A percentile compares a stretch with the other conserved stretches of the same genome.
phyloP scores from a whole-genome alignment of 805 yeast genomes.

The Candida gorgasii region DNA sequence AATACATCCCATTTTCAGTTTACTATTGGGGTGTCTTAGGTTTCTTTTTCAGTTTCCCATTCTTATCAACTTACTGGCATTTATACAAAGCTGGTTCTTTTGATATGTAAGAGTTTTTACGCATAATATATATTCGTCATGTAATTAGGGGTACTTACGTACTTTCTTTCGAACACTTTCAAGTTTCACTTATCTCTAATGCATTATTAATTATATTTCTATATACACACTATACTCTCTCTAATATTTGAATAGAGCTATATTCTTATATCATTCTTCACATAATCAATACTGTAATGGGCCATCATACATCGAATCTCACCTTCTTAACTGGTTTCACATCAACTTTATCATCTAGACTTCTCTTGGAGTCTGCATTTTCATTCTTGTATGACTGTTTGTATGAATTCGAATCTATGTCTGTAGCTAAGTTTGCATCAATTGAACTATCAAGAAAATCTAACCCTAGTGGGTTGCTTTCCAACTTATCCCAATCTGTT shows the following conservation, averaged over 20 bases:
- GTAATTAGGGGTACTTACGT: too few species aligned
- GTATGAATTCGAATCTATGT: background rate
- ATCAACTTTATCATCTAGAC: background rate
- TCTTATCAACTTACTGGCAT: constrained; percentile 76
- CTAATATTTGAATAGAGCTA: too few species aligned
- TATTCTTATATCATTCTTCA: background rate
- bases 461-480: constrained; percentile 10
- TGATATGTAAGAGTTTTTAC: constrained; percentile 14
- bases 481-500: constrained; percentile 4
- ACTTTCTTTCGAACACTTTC: too few species aligned
- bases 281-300: background rate
- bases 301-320: constrained; percentile 23
- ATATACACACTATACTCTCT: too few species aligned
- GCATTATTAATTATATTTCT: too few species aligned
- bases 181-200: too few species aligned
- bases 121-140: constrained; percentile 5
- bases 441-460: constrained; percentile 14
- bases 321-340: constrained; percentile 28
- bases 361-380: constrained; percentile 19
- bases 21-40: constrained; percentile 79
- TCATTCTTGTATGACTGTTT: background rate
- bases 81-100: constrained; percentile 79
- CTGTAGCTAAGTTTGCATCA: constrained; percentile 2
- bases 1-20: constrained; percentile 75
- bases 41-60: constrained; percentile 57